Base-by-base conservation (phyloP, 768 basidiomycete genomes). In the Lentinula guzmanii region DNA sequence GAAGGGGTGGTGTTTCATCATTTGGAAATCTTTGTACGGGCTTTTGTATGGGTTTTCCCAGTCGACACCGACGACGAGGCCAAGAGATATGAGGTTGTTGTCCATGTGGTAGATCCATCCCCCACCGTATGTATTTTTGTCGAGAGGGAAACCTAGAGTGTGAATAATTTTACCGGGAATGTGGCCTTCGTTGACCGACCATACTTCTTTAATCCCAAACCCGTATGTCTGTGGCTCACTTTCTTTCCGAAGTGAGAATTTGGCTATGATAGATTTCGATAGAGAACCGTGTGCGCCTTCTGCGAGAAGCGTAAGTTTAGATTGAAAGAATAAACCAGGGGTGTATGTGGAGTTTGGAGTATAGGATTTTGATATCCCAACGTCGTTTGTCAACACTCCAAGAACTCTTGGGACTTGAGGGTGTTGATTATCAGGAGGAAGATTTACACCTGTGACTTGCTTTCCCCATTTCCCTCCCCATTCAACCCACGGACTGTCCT, bases 71-170 rank as follows among this genome's bases (percentile, higher is more conserved):
- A 98, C 81, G 60, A 98, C 97, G 57, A 98, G 74, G 3, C 97
- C 97, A 58, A 98, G 71, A 65, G 87, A 90, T 65, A 99, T 91
- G 50, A 97, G 83, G 1, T 91, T 90, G 60, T 87, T 91, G 42
- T 86, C 91, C 93, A 97, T 95, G 71, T 98, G 97, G 72, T 99
- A 99, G 4, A 91, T 81, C 85, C 88, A 98, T 7, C 91, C 91
- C 1, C 97, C 97, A 2, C 96, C 97, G 69, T 97, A 91, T 1
- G 93, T 95, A 56, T 84, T 74, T 65, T 74, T 82, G 70, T 90
- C 86, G 60, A 99, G 75, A 0, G 97, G 97, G 91, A 90, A 98
- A 5, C 97, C 97, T 67, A 99, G 77, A 7, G 93, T 94, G 73
- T 99, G 97, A 5, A 95, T 82, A n/a, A 97, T 86, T 68, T 92